Conservation (phyloP, 495 filamentous ascomycete species). For the Lasiosphaeris hirsuta region DNA sequence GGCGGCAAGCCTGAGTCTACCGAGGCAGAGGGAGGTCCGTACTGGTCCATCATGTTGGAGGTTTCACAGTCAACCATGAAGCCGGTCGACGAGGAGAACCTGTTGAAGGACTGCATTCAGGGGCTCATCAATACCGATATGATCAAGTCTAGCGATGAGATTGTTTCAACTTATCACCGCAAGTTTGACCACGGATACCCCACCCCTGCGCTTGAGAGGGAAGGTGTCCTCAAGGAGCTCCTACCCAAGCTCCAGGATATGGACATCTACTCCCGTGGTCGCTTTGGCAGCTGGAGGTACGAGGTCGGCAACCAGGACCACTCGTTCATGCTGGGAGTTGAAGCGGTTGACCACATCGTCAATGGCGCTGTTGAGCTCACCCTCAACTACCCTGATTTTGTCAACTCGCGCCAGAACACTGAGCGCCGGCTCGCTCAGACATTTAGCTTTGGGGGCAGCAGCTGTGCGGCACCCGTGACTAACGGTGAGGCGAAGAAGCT, state of each 20-base stretch:
- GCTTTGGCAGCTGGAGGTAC: conserved; percentile 98
- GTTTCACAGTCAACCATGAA: conserved; percentile 96
- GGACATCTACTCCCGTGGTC: conserved; percentile 92
- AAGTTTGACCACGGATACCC: conserved; percentile 99
- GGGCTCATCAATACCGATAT: conserved; percentile 97
- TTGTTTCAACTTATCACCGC: conserved; percentile 97
- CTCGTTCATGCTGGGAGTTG: conserved; percentile 97
- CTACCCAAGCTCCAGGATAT: conserved; percentile 86
- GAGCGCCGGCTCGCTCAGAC: conserved; percentile 86
- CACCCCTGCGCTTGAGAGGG: conserved; percentile 90
- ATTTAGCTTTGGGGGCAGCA: conserved; percentile 23
- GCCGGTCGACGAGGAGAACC: conserved; percentile 76
- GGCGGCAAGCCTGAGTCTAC: conserved; percentile 70
- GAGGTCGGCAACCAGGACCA: conserved; percentile 96
- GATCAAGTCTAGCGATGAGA: conserved; percentile 85
- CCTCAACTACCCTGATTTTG: conserved; percentile 98
- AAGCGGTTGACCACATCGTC: conserved; percentile 93
- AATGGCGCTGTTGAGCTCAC: conserved; percentile 94
- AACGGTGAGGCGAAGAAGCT: conserved; percentile 25
- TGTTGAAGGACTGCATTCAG: conserved; percentile 88
- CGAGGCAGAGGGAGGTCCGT: conserved; percentile 77
- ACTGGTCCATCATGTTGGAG: conserved; percentile 99
- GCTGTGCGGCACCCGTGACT: conserved; percentile 13
- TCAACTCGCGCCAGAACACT: conserved; percentile 84
- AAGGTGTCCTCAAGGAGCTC: conserved; percentile 87